Percentiles rank a stretch among this genome's conserved stretches.
Evolutionary conservation across 139 green algal genomes (phyloP).

Genomic region (Chlamydomonas eustigma): DNA sequence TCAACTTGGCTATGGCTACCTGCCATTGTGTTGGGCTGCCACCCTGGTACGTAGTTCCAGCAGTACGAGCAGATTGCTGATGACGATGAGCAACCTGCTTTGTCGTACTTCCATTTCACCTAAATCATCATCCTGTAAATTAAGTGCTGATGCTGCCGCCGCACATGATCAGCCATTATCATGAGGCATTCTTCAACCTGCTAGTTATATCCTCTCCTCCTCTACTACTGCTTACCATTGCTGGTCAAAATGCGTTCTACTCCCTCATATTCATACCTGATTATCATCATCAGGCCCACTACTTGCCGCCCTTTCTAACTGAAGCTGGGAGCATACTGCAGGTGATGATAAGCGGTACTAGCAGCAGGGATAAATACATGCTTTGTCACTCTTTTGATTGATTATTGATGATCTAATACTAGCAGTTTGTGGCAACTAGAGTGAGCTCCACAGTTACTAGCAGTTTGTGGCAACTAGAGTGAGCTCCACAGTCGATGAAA

Average conservation of each 20-base stretch:
- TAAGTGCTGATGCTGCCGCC: no score
- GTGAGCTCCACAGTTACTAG: no score
- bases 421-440: neutral
- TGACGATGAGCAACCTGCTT: no score
- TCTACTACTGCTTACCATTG: neutral
- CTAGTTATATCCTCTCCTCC: neutral
- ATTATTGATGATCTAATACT: neutral
- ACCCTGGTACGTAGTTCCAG: conserved; percentile 61
- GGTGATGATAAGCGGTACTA: conserved; percentile 11
- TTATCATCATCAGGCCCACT: neutral
- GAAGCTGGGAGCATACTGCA: conserved; percentile 54
- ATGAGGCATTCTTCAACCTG: neutral
- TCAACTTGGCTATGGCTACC: conserved; percentile 58
- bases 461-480: neutral
- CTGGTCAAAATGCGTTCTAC: neutral
- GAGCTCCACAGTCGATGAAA: no score
- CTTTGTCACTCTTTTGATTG: neutral
- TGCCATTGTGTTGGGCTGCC: conserved; percentile 60
- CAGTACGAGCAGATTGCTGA: neutral
- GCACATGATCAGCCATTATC: neutral
- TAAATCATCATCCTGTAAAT: neutral
- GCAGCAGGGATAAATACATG: neutral
- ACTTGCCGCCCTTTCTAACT: conserved; percentile 35
- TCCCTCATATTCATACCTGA: neutral
- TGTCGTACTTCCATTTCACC: no score